Evolutionary conservation across 495 filamentous ascomycete species (phyloP).

Genomic region (Aspergillus olivimuriae): DNA sequence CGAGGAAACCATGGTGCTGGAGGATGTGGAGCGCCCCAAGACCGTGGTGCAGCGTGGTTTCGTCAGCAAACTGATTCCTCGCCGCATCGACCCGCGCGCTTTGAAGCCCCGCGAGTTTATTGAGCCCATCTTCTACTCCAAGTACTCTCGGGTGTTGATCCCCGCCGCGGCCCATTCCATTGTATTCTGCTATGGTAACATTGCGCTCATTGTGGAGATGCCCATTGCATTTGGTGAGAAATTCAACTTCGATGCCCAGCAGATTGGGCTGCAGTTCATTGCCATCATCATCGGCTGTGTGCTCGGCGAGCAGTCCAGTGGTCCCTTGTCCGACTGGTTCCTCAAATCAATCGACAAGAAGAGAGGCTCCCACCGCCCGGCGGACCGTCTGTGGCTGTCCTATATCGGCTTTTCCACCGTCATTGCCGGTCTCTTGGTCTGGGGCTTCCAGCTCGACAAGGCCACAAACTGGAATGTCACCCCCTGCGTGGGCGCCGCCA

Average conservation of each 20-base stretch:
- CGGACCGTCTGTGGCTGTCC: slow-evolving; percentile 29
- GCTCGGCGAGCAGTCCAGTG: slow-evolving; percentile 30
- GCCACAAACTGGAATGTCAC: slow-evolving; percentile 26
- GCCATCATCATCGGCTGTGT: slow-evolving; percentile 30
- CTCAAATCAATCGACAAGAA: slow-evolving; percentile 9
- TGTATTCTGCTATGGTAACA: slow-evolving; percentile 26
- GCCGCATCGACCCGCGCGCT: slow-evolving; percentile 14
- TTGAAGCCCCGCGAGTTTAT: slow-evolving; percentile 14
- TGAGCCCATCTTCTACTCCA: slow-evolving; percentile 16
- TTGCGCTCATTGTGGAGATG: slow-evolving; percentile 28
- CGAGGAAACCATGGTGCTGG: slow-evolving; percentile 22
- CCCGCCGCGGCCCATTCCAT: slow-evolving; percentile 23
- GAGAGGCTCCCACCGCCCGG: slow-evolving; percentile 13
- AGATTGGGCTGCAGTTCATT: slow-evolving; percentile 32
- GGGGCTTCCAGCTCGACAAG: slow-evolving; percentile 24
- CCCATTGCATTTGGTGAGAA: slow-evolving; percentile 24
- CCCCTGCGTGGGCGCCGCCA: slow-evolving; percentile 26
- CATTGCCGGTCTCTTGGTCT: slow-evolving; percentile 22
- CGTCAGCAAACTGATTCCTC: slow-evolving; percentile 13
- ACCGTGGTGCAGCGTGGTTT: not conserved
- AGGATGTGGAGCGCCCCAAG: not conserved
- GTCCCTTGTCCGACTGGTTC: slow-evolving; percentile 26
- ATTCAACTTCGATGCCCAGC: slow-evolving; percentile 27
- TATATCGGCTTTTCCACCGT: slow-evolving; percentile 25
- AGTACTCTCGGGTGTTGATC: slow-evolving; percentile 17